These are phyloP conservation scores for Anisodus tanguticus DNA, from an alignment of 257 asterid species.

Conservation along the genomic window DNA sequence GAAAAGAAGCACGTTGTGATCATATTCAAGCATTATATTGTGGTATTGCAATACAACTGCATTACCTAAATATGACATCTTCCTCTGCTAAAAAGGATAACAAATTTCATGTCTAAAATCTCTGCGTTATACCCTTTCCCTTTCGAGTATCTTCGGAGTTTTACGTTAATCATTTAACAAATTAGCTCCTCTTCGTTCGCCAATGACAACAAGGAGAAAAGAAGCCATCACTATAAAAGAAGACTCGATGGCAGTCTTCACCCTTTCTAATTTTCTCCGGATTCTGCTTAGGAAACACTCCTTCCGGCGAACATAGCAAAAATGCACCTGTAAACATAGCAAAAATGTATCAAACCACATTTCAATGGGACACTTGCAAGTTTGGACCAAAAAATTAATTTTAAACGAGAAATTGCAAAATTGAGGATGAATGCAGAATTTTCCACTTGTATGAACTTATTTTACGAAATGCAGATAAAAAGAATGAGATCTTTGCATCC, in stretches of 20 bases:
- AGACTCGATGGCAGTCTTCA: neutral
- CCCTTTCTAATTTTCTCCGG: neutral
- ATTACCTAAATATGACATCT: neutral
- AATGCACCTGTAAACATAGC: slow-evolving; percentile 6
- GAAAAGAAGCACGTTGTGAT: neutral
- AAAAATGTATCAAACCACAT: neutral
- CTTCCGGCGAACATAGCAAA: neutral
- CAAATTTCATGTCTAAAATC: slow-evolving; percentile 24
- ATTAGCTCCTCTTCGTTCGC: neutral
- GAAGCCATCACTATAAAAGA: neutral
- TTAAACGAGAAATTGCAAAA: neutral
- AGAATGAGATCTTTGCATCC: neutral
- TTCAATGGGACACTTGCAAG: neutral
- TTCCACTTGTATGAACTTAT: neutral
- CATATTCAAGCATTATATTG: slow-evolving; percentile 4
- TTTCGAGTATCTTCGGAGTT: neutral
- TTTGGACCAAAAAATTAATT: neutral
- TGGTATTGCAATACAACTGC: neutral
- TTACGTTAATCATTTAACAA: neutral
- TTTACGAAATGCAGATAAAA: neutral
- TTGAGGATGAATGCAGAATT: neutral
- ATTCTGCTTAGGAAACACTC: slow-evolving; percentile 7
- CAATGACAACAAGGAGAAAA: slow-evolving; percentile 8
- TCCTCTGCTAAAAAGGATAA: neutral
- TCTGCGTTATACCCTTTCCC: neutral